Evolutionary conservation across 352 stramenopile species (phyloP).

Genomic region (Paralagenidium karlingii): DNA sequence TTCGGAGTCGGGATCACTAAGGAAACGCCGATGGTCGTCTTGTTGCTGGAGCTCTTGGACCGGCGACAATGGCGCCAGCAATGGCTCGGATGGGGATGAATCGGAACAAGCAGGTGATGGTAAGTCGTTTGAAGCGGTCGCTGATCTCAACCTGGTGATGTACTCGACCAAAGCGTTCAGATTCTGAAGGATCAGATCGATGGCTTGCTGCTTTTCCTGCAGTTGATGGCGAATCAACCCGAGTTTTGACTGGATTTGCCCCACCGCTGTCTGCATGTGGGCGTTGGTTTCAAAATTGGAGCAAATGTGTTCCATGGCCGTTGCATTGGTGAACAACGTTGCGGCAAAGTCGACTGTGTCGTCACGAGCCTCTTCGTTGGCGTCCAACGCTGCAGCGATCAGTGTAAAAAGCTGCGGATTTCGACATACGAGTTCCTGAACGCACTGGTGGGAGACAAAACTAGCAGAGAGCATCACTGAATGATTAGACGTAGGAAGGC

Average conservation of each 20-base stretch:
- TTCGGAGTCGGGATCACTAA: too few species aligned
- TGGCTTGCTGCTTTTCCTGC: not conserved
- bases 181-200: not conserved
- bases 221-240: too few species aligned
- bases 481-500: too few species aligned
- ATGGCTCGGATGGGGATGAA: too few species aligned
- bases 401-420: conserved; percentile 16
- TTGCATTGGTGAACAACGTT: conserved; percentile 16
- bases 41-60: too few species aligned
- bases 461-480: conserved; percentile 2
- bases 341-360: conserved; percentile 28
- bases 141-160: not conserved
- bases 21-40: too few species aligned
- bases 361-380: conserved; percentile 9
- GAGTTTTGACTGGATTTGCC: too few species aligned
- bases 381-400: conserved; percentile 11
- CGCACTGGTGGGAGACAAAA: conserved; percentile 11
- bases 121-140: too few species aligned
- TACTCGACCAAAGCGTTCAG: not conserved
- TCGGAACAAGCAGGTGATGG: too few species aligned
- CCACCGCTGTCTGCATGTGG: not conserved
- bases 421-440: conserved; percentile 11
- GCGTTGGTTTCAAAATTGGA: not conserved
- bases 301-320: conserved; percentile 4
- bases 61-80: too few species aligned